A percentile compares a stretch with the other conserved stretches of the same genome.
These are phyloP conservation scores for Hygrophorus russula DNA, from an alignment of 768 basidiomycete species.

Conservation along the genomic window DNA sequence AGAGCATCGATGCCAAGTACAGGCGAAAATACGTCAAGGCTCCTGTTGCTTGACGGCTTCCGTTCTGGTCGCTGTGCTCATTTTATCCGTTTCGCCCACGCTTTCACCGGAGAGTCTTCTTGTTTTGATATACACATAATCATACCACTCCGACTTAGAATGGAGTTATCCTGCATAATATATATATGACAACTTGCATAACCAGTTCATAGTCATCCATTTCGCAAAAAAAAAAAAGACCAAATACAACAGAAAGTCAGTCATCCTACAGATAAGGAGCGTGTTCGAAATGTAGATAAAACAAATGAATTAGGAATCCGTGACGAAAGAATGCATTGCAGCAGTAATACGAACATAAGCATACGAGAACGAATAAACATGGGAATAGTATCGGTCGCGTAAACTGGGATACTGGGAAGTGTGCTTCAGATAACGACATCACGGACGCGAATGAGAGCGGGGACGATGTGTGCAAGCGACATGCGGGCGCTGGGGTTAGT, in stretches of 20 bases:
- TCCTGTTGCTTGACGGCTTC: slow-evolving; percentile 26
- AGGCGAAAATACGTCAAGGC: slow-evolving; percentile 73
- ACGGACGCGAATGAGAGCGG: slow-evolving; percentile 34
- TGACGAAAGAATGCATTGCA: not conserved
- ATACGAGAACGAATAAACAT: not conserved
- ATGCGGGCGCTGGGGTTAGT: slow-evolving; percentile 48
- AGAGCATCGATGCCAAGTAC: slow-evolving; percentile 82
- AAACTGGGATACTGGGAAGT: not conserved
- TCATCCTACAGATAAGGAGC: too few species aligned
- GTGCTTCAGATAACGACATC: slow-evolving; percentile 23
- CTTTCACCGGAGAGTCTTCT: too few species aligned
- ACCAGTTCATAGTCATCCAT: too few species aligned
- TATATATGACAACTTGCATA: too few species aligned
- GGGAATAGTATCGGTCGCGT: not conserved
- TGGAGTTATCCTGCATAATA: slow-evolving; percentile 3
- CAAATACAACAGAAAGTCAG: too few species aligned
- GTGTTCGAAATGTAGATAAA: not conserved
- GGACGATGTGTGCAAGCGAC: slow-evolving; percentile 38
- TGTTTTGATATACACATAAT: too few species aligned
- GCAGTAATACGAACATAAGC: not conserved
- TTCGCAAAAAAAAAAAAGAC: too few species aligned
- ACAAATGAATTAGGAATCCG: not conserved
- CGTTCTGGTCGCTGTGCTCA: too few species aligned
- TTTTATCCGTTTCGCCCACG: too few species aligned
- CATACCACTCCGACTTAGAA: not conserved